phyloP scores from a whole-genome alignment of 352 stramenopile species.

The Thraustochytrium sp. region DNA sequence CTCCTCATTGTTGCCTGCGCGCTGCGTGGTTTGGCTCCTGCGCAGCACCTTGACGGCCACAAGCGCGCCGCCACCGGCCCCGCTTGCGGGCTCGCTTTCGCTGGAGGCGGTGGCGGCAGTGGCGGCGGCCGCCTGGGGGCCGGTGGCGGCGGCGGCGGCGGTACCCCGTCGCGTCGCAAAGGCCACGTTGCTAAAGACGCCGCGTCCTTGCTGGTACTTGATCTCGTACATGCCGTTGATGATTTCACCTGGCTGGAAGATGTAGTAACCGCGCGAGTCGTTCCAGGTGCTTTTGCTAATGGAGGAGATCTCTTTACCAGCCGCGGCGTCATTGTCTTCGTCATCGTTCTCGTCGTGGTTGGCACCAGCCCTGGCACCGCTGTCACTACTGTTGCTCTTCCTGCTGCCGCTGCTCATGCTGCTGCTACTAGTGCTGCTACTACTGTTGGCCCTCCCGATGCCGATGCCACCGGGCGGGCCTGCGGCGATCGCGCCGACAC shows the following conservation, averaged over 20 bases:
- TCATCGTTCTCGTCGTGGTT: too few species aligned
- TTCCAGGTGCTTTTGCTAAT: background rate
- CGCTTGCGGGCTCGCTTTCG: background rate
- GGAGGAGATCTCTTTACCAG: background rate
- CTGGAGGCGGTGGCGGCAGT: background rate
- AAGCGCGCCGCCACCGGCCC: background rate
- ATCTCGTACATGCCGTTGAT: slow-evolving; percentile 27
- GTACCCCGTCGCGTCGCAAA: background rate
- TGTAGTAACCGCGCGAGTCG: slow-evolving; percentile 60
- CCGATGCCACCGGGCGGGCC: too few species aligned
- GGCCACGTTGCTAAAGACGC: slow-evolving; percentile 39
- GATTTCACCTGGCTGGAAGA: slow-evolving; percentile 52
- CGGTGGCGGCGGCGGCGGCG: background rate
- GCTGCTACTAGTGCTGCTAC: background rate
- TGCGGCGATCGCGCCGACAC: too few species aligned
- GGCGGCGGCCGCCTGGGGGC: background rate
- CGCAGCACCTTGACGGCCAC: slow-evolving; percentile 81
- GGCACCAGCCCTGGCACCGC: background rate
- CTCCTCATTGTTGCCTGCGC: slow-evolving; percentile 77
- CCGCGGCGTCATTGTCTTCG: too few species aligned
- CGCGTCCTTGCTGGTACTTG: background rate
- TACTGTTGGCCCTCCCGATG: too few species aligned
- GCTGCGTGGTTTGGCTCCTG: slow-evolving; percentile 96
- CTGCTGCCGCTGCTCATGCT: background rate
- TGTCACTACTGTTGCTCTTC: background rate